phyloP scores from a whole-genome alignment of 108 stramenopile genomes.

The Skeletonema marinoi region DNA sequence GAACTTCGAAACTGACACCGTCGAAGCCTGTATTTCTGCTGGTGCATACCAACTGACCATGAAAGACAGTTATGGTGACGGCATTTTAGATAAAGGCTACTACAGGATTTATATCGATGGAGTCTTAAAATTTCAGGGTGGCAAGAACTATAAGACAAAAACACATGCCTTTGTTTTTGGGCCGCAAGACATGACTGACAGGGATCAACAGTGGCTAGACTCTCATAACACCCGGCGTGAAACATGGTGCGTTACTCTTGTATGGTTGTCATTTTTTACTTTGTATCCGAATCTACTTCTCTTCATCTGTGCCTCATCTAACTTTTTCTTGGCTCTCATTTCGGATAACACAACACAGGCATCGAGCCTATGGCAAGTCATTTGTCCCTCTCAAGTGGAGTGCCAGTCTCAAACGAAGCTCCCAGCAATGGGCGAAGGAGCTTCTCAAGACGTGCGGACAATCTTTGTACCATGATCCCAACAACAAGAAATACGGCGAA shows the following conservation, averaged over 20 bases:
- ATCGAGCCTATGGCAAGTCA: constrained; percentile 9
- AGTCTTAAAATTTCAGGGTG: neutral
- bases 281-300: too few species aligned
- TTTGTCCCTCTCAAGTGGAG: constrained; percentile 29
- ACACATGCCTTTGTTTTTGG: neutral
- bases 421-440: neutral
- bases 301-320: too few species aligned
- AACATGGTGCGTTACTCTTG: neutral
- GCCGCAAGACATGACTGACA: neutral
- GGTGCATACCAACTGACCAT: neutral
- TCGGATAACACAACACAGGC: neutral
- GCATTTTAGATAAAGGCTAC: neutral
- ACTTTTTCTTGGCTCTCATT: too few species aligned
- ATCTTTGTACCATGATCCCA: constrained; percentile 38
- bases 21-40: neutral
- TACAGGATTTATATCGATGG: neutral
- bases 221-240: constrained; percentile 24
- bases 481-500: constrained; percentile 30
- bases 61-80: neutral
- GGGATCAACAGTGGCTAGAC: constrained; percentile 18
- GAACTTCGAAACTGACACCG: neutral
- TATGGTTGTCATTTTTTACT: too few species aligned
- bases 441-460: constrained; percentile 8
- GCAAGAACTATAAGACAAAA: neutral
- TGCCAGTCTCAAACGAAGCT: constrained; percentile 1